Percentiles rank a stretch among this genome's conserved stretches.
These are phyloP conservation scores for Aspergillus leporis DNA, from an alignment of 495 filamentous ascomycete genomes.

Conservation along the genomic window DNA sequence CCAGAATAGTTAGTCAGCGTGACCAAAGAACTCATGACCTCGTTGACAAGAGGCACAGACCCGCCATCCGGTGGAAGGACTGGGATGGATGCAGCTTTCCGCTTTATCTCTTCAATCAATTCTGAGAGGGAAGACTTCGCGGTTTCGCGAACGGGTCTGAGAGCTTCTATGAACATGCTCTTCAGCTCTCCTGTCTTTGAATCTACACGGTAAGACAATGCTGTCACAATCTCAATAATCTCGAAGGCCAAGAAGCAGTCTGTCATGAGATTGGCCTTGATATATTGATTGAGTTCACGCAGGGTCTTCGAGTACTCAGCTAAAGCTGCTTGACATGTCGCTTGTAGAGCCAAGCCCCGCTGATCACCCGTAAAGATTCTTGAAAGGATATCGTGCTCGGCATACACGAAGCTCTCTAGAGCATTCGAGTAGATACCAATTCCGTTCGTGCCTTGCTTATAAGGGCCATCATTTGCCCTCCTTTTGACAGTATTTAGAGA, in stretches of 20 bases:
- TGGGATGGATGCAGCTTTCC: constrained; percentile 58
- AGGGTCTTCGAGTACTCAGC: constrained; percentile 82
- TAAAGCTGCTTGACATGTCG: constrained; percentile 74
- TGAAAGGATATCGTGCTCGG: constrained; percentile 87
- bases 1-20: constrained; percentile 83
- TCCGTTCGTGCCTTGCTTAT: constrained; percentile 88
- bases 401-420: constrained; percentile 79
- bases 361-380: constrained; percentile 81
- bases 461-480: constrained; percentile 74
- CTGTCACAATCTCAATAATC: constrained; percentile 87
- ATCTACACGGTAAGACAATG: constrained; percentile 77
- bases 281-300: constrained; percentile 84
- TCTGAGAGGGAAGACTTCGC: constrained; percentile 82
- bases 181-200: constrained; percentile 83
- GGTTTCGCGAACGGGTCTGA: constrained; percentile 88
- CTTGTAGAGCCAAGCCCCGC: constrained; percentile 73
- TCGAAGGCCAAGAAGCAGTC: constrained; percentile 97
- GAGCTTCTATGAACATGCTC: constrained; percentile 73
- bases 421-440: constrained; percentile 87
- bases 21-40: constrained; percentile 84
- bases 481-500: constrained; percentile 87
- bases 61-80: constrained; percentile 79
- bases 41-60: constrained; percentile 72
- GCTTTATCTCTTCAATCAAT: constrained; percentile 83
- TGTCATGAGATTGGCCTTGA: constrained; percentile 80